Base-by-base conservation (phyloP, 306 rosid genomes). In the Datisca glomerata region DNA sequence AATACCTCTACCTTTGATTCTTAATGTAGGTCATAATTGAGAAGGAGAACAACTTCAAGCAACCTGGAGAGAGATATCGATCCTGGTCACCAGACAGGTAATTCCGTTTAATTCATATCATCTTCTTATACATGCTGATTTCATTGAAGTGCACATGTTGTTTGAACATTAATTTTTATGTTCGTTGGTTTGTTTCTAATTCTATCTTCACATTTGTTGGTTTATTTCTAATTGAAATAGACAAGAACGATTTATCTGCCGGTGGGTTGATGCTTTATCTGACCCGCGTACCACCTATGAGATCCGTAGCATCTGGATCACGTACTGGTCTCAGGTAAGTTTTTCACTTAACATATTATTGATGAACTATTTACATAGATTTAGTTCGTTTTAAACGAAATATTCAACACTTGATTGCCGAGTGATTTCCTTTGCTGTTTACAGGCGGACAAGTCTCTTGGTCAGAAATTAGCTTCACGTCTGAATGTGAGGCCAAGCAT, bases 51-150 rank as follows among this genome's bases (percentile, higher is more conserved):
- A 58, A 82, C 80, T 82, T 87, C 58, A 87, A 82, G 76, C 85
- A 87, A 62, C 71, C 96, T 2, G 96, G 94, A 45, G 96, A 82
- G 66, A 77, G 87, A 79, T 82, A 74, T 75, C 56, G 96, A 44
- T 62, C 96, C 39, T 82, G 68, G 70, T 59, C 76, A 17, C 76
- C 93, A 7, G 96, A 87, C 71, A 79, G 96, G 96, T 82, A 63
- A 43, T 42, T 41, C 13, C 10, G 10, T 28, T 13, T 10, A 24
- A 17, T 17, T 12, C 18, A 3, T 12, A 7, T 6, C 19, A 1
- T 52, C 9, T 16, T 18, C 8, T 24, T 24, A 35, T n/a, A n/a
- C n/a, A n/a, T n/a, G n/a, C n/a, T n/a, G n/a, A n/a, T n/a, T n/a
- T n/a, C n/a, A 12, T 12, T 13, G 29, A 34, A 12, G 8, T 5